Conservation (phyloP, 139 green algal genomes). For the Tetradesmus obliquus region DNA sequence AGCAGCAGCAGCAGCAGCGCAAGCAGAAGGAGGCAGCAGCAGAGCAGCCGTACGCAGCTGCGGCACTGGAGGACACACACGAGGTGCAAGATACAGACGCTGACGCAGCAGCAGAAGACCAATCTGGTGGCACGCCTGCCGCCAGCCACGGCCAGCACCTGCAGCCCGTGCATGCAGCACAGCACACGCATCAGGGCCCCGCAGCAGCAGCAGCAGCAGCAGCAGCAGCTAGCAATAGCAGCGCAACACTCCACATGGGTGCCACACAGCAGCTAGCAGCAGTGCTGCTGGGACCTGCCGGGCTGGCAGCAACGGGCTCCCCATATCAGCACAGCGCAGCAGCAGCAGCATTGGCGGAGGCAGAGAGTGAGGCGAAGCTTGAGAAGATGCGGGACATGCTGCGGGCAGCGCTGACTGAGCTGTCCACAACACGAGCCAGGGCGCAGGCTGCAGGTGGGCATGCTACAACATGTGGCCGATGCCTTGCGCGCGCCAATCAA, state of each 20-base stretch:
- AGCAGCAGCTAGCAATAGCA: not conserved
- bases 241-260: not conserved
- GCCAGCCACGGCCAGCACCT: not conserved
- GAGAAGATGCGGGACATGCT: not conserved
- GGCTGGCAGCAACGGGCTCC: not conserved
- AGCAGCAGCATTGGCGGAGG: not conserved
- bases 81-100: not conserved
- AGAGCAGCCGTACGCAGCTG: not conserved
- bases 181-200: not conserved
- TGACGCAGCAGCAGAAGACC: not conserved
- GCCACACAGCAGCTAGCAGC: not conserved
- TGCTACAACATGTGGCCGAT: too few species aligned
- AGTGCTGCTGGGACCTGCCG: not conserved
- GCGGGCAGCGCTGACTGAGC: not conserved
- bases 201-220: constrained; percentile 1
- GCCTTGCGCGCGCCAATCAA: too few species aligned
- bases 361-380: not conserved
- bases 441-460: not conserved
- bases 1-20: not conserved
- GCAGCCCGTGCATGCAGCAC: not conserved
- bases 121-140: not conserved
- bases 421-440: not conserved
- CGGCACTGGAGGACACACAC: too few species aligned
- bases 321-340: not conserved
- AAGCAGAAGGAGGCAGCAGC: not conserved